Evolutionary conservation across 2,329 filamentous ascomycete species (phyloP).

Genomic region (Aspergillus ruber): DNA sequence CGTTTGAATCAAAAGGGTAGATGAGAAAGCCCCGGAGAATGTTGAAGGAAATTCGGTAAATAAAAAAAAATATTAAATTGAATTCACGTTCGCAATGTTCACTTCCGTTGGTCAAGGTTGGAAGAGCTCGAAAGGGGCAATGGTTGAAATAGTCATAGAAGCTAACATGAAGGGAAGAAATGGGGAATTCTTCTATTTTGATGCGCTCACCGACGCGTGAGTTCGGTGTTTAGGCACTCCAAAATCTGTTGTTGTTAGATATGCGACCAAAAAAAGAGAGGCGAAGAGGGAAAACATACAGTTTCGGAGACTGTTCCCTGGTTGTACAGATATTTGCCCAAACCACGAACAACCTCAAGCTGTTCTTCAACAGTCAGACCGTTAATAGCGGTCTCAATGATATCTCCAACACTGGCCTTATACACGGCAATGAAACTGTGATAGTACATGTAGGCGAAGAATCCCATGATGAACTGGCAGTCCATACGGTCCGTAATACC

Average conservation of each 20-base stretch:
- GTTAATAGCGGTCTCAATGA: slow-evolving; percentile 86
- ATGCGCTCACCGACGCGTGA: slow-evolving; percentile 24
- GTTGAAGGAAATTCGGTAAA: slow-evolving; percentile 4
- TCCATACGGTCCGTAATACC: slow-evolving; percentile 99
- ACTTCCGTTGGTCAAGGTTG: background rate
- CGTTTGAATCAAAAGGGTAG: background rate
- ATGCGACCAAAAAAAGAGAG: background rate
- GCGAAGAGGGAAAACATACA: slow-evolving; percentile 31
- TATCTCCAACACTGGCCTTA: slow-evolving; percentile 74
- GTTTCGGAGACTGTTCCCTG: slow-evolving; percentile 52
- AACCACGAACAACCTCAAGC: slow-evolving; percentile 63
- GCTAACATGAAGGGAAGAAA: slow-evolving; percentile 1
- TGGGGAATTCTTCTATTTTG: slow-evolving; percentile 6
- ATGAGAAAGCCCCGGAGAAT: background rate
- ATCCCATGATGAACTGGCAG: slow-evolving; percentile 99
- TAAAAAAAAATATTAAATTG: slow-evolving; percentile 6
- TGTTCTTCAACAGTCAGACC: slow-evolving; percentile 85
- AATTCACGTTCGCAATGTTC: slow-evolving; percentile 1
- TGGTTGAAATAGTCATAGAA: background rate
- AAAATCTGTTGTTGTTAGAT: slow-evolving; percentile 25
- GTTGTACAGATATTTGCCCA: slow-evolving; percentile 59
- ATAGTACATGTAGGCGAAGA: slow-evolving; percentile 98
- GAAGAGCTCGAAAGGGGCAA: background rate
- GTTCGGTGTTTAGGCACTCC: slow-evolving; percentile 32
- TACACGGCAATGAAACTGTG: slow-evolving; percentile 92